A percentile compares a stretch with the other conserved stretches of the same genome.
Evolutionary conservation across 176 grass and related monocot genomes (phyloP).

Genomic region (Carex myosuroides): DNA sequence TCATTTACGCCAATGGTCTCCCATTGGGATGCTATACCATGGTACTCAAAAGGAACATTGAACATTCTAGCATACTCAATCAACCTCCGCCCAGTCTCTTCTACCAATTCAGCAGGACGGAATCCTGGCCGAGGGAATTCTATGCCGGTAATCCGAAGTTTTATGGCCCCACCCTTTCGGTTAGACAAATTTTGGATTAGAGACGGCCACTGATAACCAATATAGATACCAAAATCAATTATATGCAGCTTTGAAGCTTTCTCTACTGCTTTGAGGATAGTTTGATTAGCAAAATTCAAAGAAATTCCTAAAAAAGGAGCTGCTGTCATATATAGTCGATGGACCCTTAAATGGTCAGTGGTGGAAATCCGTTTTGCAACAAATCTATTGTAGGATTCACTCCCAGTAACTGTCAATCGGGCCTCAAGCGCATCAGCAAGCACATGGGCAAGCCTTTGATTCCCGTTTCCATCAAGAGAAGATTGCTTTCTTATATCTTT

Average conservation of each 20-base stretch:
- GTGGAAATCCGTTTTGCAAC: conserved; percentile 21
- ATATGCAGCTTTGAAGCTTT: conserved; percentile 21
- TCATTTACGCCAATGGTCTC: conserved; percentile 22
- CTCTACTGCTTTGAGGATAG: not conserved
- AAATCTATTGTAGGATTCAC: conserved; percentile 18
- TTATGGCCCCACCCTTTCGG: not conserved
- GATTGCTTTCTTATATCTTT: conserved; percentile 29
- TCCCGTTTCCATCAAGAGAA: conserved; percentile 22
- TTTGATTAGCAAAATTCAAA: conserved; percentile 5
- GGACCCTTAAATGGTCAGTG: conserved; percentile 18
- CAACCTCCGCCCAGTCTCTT: conserved; percentile 29
- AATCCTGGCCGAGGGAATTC: conserved; percentile 31
- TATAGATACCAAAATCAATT: conserved; percentile 20
- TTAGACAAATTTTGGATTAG: conserved; percentile 9
- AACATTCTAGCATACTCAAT: conserved; percentile 35
- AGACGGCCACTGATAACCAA: conserved; percentile 21
- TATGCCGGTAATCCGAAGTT: conserved; percentile 23
- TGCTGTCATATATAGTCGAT: conserved; percentile 17
- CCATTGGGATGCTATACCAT: conserved; percentile 26
- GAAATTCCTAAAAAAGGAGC: not conserved
- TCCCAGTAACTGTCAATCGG: conserved; percentile 26
- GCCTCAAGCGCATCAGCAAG: conserved; percentile 30
- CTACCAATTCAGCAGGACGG: conserved; percentile 22
- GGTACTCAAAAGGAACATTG: conserved; percentile 38
- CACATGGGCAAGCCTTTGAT: conserved; percentile 27